Evolutionary conservation across 768 basidiomycete genomes (phyloP).

Genomic region (Xerocomellus chrysenteron): DNA sequence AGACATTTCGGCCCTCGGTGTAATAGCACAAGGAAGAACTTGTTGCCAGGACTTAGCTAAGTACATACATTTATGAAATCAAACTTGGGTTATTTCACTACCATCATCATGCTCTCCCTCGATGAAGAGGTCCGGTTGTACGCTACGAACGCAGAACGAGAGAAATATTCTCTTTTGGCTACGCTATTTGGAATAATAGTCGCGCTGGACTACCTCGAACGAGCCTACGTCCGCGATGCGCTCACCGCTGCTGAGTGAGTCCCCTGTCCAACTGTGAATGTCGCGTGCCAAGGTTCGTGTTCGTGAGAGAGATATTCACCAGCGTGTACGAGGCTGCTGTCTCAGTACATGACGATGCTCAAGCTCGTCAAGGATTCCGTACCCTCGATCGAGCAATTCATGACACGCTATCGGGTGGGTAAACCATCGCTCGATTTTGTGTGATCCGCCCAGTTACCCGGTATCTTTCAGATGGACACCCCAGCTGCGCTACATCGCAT

Average conservation of each 20-base stretch:
- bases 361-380: constrained; percentile 93
- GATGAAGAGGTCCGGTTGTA: constrained; percentile 93
- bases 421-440: neutral
- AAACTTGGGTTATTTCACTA: neutral
- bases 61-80: neutral
- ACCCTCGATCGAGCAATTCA: constrained; percentile 84
- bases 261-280: neutral
- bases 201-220: constrained; percentile 89
- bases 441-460: neutral
- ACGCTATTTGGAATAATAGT: constrained; percentile 93
- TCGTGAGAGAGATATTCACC: constrained; percentile 82
- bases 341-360: constrained; percentile 96
- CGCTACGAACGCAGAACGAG: constrained; percentile 84
- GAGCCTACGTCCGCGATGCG: constrained; percentile 92
- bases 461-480: constrained; percentile 72
- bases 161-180: constrained; percentile 82
- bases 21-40: neutral
- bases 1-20: constrained; percentile 9
- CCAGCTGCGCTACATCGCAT: constrained; percentile 90
- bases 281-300: constrained; percentile 6
- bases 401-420: constrained; percentile 80
- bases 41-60: constrained; percentile 20
- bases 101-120: constrained; percentile 49
- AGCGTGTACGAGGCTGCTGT: constrained; percentile 89
- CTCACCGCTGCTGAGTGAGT: constrained; percentile 89